Evolutionary conservation across 306 rosid genomes (phyloP), one percentile per base, ranked within the genome.

Genomic region (Erythrophleum fordii): DNA sequence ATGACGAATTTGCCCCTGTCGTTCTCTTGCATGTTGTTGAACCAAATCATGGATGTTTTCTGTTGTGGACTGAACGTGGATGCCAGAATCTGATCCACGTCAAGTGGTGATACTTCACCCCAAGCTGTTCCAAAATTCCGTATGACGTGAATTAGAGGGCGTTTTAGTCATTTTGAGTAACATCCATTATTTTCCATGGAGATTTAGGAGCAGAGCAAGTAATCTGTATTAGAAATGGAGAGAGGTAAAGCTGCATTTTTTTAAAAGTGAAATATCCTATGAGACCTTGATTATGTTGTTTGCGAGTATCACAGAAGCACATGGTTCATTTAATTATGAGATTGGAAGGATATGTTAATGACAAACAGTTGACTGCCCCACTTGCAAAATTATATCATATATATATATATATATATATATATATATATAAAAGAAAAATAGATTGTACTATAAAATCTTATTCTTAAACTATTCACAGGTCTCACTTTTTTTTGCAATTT

Each of bases 11-110:
- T 45, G 5, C 53, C 53, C 53, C 31, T 6, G 29, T 8, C n/a
- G 0, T 48, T 35, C 2, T 14, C 2, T 46, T 4, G 42, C 56
- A 34, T 1, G 6, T 16, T 49, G 4, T 1, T 29, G 83, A 79
- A 65, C 42, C 45, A 59, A 81, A 65, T 48, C 61, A 66, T 39
- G 62, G 79, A 52, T 59, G 81, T 82, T 62, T 67, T 80, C 81
- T 79, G 79, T 76, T 48, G 81, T 9, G 46, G 78, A n/a, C n/a
- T n/a, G n/a, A n/a, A n/a, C n/a, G 61, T 69, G 4, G 69, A 18
- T 52, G 82, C 76, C 86, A 86, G 85, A 84, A 82, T 82, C 78
- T 82, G 81, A 66, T 77, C 68, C 9, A 17, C 6, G 41, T 84
- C 88, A 90, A 91, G 70, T 87, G 55, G 55, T 9, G 49, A 9